Conservation (phyloP, 2,329 filamentous ascomycete genomes). For the Camillea tinctor region DNA sequence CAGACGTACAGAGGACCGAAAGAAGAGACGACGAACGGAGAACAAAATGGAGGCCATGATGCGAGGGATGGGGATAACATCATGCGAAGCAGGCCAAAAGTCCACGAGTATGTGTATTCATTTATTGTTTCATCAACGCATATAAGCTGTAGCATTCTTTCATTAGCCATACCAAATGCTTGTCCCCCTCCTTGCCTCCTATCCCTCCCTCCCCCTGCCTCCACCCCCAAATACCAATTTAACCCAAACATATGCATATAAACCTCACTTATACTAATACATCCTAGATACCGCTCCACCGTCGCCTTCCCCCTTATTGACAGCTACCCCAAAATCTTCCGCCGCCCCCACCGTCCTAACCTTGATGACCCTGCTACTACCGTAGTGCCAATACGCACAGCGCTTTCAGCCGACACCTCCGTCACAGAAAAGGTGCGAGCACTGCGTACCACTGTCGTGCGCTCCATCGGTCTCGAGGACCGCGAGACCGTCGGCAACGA, state of each 20-base stretch:
- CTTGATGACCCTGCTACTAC: conserved; percentile 7
- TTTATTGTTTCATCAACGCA: not conserved
- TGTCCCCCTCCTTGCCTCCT: not conserved
- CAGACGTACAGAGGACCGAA: conserved; percentile 33
- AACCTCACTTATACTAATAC: conserved; percentile 1
- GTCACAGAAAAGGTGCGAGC: conserved; percentile 68
- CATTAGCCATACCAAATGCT: no score
- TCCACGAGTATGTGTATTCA: conserved; percentile 30
- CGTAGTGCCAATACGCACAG: conserved; percentile 51
- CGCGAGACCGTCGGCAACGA: conserved; percentile 80
- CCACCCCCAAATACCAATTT: not conserved
- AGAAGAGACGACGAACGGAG: conserved; percentile 22
- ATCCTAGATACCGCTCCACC: conserved; percentile 47
- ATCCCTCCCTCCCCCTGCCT: not conserved
- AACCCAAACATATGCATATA: conserved; percentile 1
- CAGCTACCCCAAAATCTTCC: conserved; percentile 79
- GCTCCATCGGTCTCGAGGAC: conserved; percentile 70
- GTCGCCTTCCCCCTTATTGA: conserved; percentile 75
- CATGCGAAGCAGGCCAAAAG: conserved; percentile 25
- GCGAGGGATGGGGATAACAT: conserved; percentile 11
- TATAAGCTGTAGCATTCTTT: no score
- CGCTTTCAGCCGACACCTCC: conserved; percentile 71
- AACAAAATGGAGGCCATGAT: conserved; percentile 25
- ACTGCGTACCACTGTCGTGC: conserved; percentile 62
- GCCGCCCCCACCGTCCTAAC: conserved; percentile 36